These are phyloP conservation scores for Bolboschoenoplectus hybrid DNA, from an alignment of 202 grass and related monocot species.

Conservation along the genomic window DNA sequence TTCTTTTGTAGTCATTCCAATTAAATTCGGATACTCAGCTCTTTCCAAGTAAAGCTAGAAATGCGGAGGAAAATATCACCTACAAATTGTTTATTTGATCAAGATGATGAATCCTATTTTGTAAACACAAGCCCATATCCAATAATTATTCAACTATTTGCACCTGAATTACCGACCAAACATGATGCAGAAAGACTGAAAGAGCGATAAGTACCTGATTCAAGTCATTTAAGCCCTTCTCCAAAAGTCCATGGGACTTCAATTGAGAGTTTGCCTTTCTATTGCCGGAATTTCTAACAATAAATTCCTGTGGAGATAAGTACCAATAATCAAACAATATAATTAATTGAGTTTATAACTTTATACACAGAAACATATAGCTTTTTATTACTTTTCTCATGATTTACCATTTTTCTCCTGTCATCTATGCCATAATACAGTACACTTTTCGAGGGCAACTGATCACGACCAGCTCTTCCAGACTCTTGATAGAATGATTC, in stretches of 20 bases:
- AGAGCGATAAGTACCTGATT: constrained; percentile 59
- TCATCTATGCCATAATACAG: constrained; percentile 91
- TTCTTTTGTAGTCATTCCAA: not conserved
- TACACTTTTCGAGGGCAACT: constrained; percentile 75
- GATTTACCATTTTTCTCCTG: constrained; percentile 79
- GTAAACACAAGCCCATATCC: not conserved
- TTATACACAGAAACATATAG: not conserved
- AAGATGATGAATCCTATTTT: not conserved
- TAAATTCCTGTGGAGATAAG: constrained; percentile 70
- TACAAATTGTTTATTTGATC: not conserved
- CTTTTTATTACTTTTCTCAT: constrained; percentile 30
- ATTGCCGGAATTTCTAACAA: constrained; percentile 68
- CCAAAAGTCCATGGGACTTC: constrained; percentile 53
- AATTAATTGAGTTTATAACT: constrained; percentile 23
- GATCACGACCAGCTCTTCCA: constrained; percentile 86
- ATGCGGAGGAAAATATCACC: not conserved
- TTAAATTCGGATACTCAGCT: not conserved
- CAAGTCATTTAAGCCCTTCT: constrained; percentile 76
- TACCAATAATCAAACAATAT: constrained; percentile 36
- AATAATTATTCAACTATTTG: constrained; percentile 2
- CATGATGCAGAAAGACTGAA: not conserved
- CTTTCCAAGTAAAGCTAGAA: not conserved
- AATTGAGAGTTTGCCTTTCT: constrained; percentile 64
- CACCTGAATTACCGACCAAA: not conserved
- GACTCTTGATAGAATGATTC: constrained; percentile 97